A percentile compares a stretch with the other conserved stretches of the same genome.
Evolutionary conservation across 208 protist genomes (phyloP).

Genomic region (Vickermania ingenoplastis): DNA sequence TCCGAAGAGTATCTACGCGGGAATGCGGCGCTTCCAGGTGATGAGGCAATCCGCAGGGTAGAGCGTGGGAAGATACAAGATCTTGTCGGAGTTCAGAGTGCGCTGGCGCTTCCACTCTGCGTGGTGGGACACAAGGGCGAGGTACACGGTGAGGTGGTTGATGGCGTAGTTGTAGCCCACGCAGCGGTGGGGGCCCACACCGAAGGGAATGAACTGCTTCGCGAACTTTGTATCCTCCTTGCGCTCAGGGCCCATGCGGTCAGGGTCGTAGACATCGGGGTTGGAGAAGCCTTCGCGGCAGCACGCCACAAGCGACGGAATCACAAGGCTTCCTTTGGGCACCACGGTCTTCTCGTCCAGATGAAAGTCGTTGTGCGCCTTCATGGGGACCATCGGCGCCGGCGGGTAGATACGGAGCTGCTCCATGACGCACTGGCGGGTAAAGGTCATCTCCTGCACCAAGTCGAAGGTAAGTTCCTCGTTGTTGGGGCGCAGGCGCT

Average conservation of each 20-base stretch:
- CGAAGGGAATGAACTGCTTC: conserved; percentile 90
- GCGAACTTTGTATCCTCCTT: conserved; percentile 83
- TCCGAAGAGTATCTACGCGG: conserved; percentile 1
- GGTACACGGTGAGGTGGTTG: conserved; percentile 88
- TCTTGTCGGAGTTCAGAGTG: conserved; percentile 83
- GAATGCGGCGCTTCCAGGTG: conserved; percentile 53
- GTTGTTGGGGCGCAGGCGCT: conserved; percentile 59
- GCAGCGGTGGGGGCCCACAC: conserved; percentile 87
- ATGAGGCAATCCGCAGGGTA: conserved; percentile 86
- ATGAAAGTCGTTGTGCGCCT: conserved; percentile 66
- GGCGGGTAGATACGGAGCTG: conserved; percentile 68
- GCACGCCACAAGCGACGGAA: conserved; percentile 86
- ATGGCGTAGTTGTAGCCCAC: conserved; percentile 92
- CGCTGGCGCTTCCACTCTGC: conserved; percentile 66
- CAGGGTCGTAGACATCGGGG: conserved; percentile 88
- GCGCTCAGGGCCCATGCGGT: conserved; percentile 84
- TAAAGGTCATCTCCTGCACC: conserved; percentile 85
- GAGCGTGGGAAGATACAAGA: conserved; percentile 88
- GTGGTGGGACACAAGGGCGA: conserved; percentile 63
- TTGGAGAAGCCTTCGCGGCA: conserved; percentile 87
- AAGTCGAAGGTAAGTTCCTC: conserved; percentile 76
- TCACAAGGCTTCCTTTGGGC: conserved; percentile 86
- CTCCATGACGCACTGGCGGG: conserved; percentile 77
- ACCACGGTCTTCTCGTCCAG: conserved; percentile 72
- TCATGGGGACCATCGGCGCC: conserved; percentile 79